Conservation (phyloP, 139 green algal genomes). For the Volvox reticuliferus region DNA sequence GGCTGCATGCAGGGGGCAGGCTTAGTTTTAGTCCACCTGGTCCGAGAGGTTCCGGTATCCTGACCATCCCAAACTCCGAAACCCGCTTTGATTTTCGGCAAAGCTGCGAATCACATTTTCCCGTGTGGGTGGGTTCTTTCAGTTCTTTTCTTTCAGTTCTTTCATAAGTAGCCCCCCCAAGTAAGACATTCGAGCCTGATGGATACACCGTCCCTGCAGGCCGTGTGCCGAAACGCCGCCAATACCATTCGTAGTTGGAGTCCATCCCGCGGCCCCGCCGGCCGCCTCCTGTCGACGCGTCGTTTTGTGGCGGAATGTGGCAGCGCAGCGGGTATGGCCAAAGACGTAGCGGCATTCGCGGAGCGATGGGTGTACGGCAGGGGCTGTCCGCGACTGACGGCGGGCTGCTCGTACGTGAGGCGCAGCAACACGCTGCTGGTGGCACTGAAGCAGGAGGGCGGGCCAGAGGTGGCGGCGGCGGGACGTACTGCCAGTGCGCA, state of each 20-base stretch:
- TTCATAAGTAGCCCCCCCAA: no score
- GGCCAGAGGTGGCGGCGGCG: slow-evolving; percentile 36
- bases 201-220: not conserved
- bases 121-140: no score
- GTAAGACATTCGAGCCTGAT: no score
- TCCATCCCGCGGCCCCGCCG: not conserved
- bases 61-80: no score
- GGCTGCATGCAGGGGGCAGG: no score
- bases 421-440: slow-evolving; percentile 37
- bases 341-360: slow-evolving; percentile 57
- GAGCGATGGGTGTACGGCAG: slow-evolving; percentile 62
- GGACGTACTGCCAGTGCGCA: not conserved
- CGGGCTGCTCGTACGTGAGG: slow-evolving; percentile 20
- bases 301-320: slow-evolving; percentile 36
- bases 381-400: slow-evolving; percentile 44
- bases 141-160: no score
- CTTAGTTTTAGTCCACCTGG: no score
- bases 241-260: not conserved
- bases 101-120: no score
- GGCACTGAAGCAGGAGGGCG: slow-evolving; percentile 40
- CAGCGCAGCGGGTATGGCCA: slow-evolving; percentile 23
- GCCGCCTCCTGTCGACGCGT: slow-evolving; percentile 5
- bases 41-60: no score
- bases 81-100: no score
- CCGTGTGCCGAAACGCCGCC: slow-evolving; percentile 27